Evolutionary conservation across 2,329 filamentous ascomycete genomes (phyloP), one percentile per base, ranked within the genome.

Genomic region (Stagonosporopsis cucurbitacearum): DNA sequence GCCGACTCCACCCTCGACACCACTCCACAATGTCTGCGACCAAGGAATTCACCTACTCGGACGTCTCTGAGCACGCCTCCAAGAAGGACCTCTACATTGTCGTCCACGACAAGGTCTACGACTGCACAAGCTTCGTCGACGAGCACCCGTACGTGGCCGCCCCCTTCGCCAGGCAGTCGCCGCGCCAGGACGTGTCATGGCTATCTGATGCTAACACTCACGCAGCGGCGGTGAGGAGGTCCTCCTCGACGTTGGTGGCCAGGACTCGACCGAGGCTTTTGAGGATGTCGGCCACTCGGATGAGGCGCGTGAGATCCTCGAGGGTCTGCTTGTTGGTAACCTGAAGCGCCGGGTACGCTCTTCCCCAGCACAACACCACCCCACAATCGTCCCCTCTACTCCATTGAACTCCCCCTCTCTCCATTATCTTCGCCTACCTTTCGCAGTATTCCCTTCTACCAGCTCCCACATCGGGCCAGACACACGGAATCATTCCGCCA

Each of bases 261-360:
- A 96, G 81, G 95, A 99, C 79, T 90, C 91, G 72, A 96, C 94
- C 70, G 95, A 98, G 81, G 94, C 95, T 60, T 99, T 99, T 77
- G 95, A 99, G 83, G 95, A 99, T 80, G 95, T 99, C 73, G 95
- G 95, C 75, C 95, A 99, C 89, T 96, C 91, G 72, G 95, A 99
- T 79, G 95, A 99, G 84, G 95, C 95, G 66, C 89, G 95, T 66
- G 94, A 98, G 82, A 94, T 96, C 66, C 87, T 99, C 54, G 87
- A 89, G 0, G 73, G 73, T 33, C 60, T 77, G 64, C 67, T 74
- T 23, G 73, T 76, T 32, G 74, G 74, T 54, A 73, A 37, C 22
- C 50, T 77, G 56, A 74, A 76, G 72, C 69, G 74, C 56, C 54
- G 69, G 73, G 74, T 77, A 74, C 36, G 59, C 48, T 13, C 17